A percentile compares a stretch with the other conserved stretches of the same genome.
phyloP scores from a whole-genome alignment of 768 basidiomycete species.

The Auricularia cornea region DNA sequence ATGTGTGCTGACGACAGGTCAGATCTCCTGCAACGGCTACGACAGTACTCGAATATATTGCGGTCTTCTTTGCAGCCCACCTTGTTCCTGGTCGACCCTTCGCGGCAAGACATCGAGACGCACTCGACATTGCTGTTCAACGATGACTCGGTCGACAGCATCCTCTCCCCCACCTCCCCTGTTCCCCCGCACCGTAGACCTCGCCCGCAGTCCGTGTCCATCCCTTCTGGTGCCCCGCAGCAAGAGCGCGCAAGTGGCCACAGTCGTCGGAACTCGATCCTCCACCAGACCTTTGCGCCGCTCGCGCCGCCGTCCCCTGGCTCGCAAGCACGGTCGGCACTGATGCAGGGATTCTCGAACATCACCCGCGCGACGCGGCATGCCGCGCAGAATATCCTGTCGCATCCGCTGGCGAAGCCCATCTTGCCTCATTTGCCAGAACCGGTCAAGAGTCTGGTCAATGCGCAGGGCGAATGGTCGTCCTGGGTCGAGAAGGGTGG shows the following conservation, averaged over 20 bases:
- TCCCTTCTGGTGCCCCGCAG: conserved; percentile 7
- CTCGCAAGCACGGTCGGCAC: conserved; percentile 68
- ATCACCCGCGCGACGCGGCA: conserved; percentile 89
- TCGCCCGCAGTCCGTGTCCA: conserved; percentile 44
- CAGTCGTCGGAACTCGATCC: conserved; percentile 61
- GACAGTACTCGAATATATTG: conserved; percentile 70
- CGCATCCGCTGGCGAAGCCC: conserved; percentile 92
- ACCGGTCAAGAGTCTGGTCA: conserved; percentile 83
- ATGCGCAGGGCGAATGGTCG: conserved; percentile 80
- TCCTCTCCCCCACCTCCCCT: conserved; percentile 75
- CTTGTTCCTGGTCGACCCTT: conserved; percentile 88
- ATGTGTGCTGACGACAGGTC: conserved; percentile 27
- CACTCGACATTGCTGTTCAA: conserved; percentile 80
- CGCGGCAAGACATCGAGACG: conserved; percentile 82
- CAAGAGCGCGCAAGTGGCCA: conserved; percentile 21
- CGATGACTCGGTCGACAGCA: conserved; percentile 83
- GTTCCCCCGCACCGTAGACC: conserved; percentile 78
- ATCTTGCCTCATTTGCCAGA: conserved; percentile 95
- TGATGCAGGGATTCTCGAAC: conserved; percentile 90
- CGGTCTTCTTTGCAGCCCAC: conserved; percentile 80
- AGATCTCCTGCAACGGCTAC: conserved; percentile 68
- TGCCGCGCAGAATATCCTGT: conserved; percentile 90
- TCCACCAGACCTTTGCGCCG: conserved; percentile 60
- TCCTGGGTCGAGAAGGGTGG: conserved; percentile 91
- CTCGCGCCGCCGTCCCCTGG: conserved; percentile 38